Conservation (phyloP, 352 stramenopile genomes). For the Globisporangium abappressorium region DNA sequence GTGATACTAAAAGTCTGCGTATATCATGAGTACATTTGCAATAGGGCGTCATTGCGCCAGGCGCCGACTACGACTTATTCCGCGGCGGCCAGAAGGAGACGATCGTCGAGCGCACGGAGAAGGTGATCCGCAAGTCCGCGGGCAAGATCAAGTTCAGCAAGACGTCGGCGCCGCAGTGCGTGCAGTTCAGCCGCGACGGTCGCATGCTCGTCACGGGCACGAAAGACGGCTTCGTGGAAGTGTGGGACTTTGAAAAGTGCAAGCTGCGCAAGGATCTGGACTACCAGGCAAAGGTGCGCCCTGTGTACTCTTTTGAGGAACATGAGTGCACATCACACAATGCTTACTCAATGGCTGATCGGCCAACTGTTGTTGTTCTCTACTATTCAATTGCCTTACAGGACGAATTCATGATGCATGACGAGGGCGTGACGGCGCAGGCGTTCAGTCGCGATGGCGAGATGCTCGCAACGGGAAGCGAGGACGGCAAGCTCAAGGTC, state of each 20-base stretch:
- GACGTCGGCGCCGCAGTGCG: constrained; percentile 75
- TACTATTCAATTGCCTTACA: constrained; percentile 10
- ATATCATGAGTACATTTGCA: not conserved
- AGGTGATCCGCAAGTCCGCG: constrained; percentile 56
- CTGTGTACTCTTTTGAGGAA: not conserved
- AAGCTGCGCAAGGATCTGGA: constrained; percentile 88
- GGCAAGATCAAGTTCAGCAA: constrained; percentile 91
- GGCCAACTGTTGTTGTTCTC: not conserved
- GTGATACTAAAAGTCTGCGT: not conserved
- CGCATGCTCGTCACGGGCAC: constrained; percentile 90
- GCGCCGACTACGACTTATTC: constrained; percentile 84
- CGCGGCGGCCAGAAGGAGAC: constrained; percentile 52
- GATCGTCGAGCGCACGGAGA: constrained; percentile 54
- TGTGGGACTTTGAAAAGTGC: constrained; percentile 92
- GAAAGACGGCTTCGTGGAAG: constrained; percentile 94
- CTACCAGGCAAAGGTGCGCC: constrained; percentile 87
- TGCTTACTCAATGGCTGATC: not conserved
- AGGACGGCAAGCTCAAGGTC: constrained; percentile 88
- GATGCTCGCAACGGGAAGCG: constrained; percentile 85
- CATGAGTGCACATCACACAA: not conserved
- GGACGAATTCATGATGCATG: constrained; percentile 94
- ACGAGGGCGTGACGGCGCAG: constrained; percentile 81
- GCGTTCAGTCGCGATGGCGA: constrained; percentile 85
- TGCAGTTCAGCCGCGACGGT: constrained; percentile 87
- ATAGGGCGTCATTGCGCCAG: constrained; percentile 57